Evolutionary conservation across 2,329 filamentous ascomycete species (phyloP), one percentile per base, ranked within the genome.

Genomic region (Claviceps purpurea): DNA sequence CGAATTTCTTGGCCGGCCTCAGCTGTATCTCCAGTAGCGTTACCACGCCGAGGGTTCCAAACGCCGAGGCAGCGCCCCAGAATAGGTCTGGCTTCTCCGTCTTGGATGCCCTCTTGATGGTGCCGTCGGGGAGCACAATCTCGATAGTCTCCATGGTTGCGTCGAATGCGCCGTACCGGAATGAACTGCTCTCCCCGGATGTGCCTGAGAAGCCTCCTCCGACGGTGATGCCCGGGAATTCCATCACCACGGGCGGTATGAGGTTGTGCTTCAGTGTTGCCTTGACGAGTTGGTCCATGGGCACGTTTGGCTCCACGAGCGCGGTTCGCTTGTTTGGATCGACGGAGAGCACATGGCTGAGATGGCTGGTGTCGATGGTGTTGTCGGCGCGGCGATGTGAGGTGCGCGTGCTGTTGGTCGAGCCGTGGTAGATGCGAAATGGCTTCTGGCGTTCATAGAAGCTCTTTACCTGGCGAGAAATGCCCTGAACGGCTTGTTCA

Each of bases 351-450:
- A 90, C 82, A 63, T 82, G 71, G 58, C 69, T 70, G 3, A 90
- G 74, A 3, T 70, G 66, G 61, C 79, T 80, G 60, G 85, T 88
- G 68, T 88, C 84, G 58, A 89, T 61, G 54, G 60, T 51, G 45
- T 57, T 54, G 24, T 47, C 44, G 44, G 54, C 57, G 50, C 58
- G 66, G 34, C 73, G 72, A 20, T 70, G 67, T 7, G 73, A 73
- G 26, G 75, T 74, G 7, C 86, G 81, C 40, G 86, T 89, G 65
- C 81, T 87, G 68, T 87, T 89, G 26, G 85, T 89, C 0, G 83
- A 81, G 55, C 86, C 86, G 67, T 89, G 85, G 59, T 81, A 85
- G 62, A 89, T 82, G n/a, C 84, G 76, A 66, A 87, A 89, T 2
- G 82, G 77, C 61, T 71, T 64, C 53, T 69, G 64, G 7, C 59